Conservation (phyloP, 208 protist species). For the Leishmania guyanensis region DNA sequence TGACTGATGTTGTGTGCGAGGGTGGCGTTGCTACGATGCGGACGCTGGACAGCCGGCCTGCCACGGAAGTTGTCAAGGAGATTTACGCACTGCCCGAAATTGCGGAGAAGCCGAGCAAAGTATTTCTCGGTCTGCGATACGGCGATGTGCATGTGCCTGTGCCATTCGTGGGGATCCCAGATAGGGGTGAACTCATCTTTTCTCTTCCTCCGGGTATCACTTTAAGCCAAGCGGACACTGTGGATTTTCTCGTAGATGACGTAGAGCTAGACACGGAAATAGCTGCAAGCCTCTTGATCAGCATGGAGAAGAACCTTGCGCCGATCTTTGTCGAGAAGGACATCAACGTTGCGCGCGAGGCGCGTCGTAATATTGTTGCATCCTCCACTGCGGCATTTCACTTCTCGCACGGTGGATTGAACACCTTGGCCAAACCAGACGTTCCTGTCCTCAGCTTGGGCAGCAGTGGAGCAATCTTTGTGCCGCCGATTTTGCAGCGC, state of each 20-base stretch:
- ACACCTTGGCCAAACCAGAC: constrained; percentile 68
- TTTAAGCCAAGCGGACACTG: constrained; percentile 27
- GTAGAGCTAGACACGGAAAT: constrained; percentile 82
- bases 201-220: constrained; percentile 40
- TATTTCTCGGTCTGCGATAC: constrained; percentile 70
- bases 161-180: constrained; percentile 71
- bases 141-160: constrained; percentile 59
- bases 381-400: constrained; percentile 75
- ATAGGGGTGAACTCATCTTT: constrained; percentile 47
- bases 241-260: constrained; percentile 84
- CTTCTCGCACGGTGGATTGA: constrained; percentile 85
- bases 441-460: constrained; percentile 65
- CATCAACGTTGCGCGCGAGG: constrained; percentile 77
- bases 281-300: constrained; percentile 65
- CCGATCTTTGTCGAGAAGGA: constrained; percentile 69
- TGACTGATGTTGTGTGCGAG: constrained; percentile 40
- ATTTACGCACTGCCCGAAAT: constrained; percentile 65
- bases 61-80: constrained; percentile 68
- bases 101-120: constrained; percentile 53
- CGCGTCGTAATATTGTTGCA: constrained; percentile 63
- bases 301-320: constrained; percentile 46
- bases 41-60: constrained; percentile 41
- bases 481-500: constrained; percentile 73
- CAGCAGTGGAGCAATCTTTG: constrained; percentile 51
- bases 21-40: constrained; percentile 53